Base-by-base conservation (phyloP, 2,329 filamentous ascomycete genomes). In the Colletotrichum lupini region DNA sequence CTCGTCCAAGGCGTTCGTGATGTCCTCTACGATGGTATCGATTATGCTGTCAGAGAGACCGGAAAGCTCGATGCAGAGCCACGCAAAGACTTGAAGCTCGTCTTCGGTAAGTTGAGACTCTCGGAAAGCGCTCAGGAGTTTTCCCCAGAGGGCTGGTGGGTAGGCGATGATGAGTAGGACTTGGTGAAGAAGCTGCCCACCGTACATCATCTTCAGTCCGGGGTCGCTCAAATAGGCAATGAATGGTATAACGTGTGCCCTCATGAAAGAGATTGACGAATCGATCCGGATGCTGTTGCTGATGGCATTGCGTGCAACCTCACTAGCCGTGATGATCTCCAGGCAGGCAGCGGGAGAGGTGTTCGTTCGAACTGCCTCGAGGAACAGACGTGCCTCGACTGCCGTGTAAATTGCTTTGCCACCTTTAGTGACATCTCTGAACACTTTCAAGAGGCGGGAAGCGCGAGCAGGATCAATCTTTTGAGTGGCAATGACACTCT, bases 141-240 rank as follows among this genome's bases (percentile, higher is more conserved):
- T 63, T 22, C 12, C 26, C 90, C 90, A 92, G 14, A 91, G 82
- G 0, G 86, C 87, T 0, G 86, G 85, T 0, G 90, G 90, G 1
- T 88, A 81, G 1, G 88, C 79, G 3, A 92, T 80, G 1, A 81
- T 79, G 0, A 82, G 73, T 1, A 91, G 77, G 3, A 91, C 60
- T 16, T 84, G 80, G 37, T 82, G 80, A 2, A 91, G 80, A 52
- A 89, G 83, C 14, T 85, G 81, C 0, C 90, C 90, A 63, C 84
- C 83, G 67, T 83, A 86, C 2, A 90, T 76, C 32, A 84, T 80
- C 72, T 88, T 88, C 58, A 91, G 75, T 0, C 76, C 78, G 1
- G 86, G 84, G 58, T 85, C 80, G 0, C 82, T 78, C 1, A 89
- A 70, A 71, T 82, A 86, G 0, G 52, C 69, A 26, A 87, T 70